phyloP scores from a whole-genome alignment of 2,329 filamentous ascomycete species.

The Phyllosticta citriasiana region DNA sequence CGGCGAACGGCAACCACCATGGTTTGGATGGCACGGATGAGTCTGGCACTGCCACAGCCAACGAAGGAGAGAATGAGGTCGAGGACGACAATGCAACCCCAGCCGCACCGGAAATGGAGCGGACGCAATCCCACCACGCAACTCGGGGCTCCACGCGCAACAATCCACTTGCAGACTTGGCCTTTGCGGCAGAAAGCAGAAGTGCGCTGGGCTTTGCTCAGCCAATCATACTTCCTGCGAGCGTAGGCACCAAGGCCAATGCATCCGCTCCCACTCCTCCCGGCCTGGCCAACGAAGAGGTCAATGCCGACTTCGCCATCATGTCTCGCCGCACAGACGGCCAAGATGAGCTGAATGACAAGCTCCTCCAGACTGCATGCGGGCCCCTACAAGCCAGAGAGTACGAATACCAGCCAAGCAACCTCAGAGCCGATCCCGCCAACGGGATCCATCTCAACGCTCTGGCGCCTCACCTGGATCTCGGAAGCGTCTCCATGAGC shows the following conservation, averaged over 20 bases:
- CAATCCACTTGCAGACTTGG: conserved; percentile 47
- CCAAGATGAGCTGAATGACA: conserved; percentile 30
- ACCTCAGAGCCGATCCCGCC: background rate
- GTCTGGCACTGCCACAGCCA: conserved; percentile 20
- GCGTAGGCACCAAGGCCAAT: conserved; percentile 37
- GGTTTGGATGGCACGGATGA: conserved; percentile 13
- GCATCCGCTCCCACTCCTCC: conserved; percentile 39
- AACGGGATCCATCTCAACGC: background rate
- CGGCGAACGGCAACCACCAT: conserved; percentile 19
- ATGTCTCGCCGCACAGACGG: conserved; percentile 32
- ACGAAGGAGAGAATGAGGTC: conserved; percentile 25
- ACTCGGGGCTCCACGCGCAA: conserved; percentile 38
- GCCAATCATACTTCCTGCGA: conserved; percentile 35
- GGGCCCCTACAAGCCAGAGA: conserved; percentile 24
- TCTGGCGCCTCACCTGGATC: conserved; percentile 6
- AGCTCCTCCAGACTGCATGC: conserved; percentile 26
- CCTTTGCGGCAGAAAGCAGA: conserved; percentile 32
- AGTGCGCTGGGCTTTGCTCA: conserved; percentile 31
- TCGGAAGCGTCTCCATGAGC: conserved; percentile 2
- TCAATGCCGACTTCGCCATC: conserved; percentile 40
- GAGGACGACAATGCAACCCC: conserved; percentile 30
- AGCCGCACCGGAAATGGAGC: conserved; percentile 48
- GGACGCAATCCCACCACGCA: conserved; percentile 48
- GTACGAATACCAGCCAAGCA: conserved; percentile 19
- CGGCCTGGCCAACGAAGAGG: conserved; percentile 31